A percentile compares a stretch with the other conserved stretches of the same genome.
Conservation (phyloP, 2,329 filamentous ascomycete species). For the Arthrobotrys pseudoclavata region DNA sequence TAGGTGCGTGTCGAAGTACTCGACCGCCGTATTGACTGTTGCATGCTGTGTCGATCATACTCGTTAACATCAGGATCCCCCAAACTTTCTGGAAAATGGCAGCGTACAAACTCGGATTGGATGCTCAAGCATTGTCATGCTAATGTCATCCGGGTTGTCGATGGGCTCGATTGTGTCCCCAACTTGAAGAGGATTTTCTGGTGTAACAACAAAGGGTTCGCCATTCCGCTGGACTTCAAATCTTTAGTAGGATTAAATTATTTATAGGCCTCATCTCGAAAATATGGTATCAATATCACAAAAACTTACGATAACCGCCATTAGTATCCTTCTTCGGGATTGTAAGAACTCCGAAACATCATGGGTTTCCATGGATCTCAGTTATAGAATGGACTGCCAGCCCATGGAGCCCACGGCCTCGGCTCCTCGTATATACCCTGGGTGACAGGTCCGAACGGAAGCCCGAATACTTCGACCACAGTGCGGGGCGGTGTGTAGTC, state of each 20-base stretch:
- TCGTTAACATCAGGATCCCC: neutral
- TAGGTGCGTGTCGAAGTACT: constrained; percentile 33
- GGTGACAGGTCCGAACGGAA: constrained; percentile 26
- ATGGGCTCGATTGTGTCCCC: constrained; percentile 28
- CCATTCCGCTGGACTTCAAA: constrained; percentile 31
- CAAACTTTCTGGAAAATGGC: neutral
- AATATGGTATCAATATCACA: neutral
- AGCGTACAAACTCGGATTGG: constrained; percentile 33
- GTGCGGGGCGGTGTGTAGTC: neutral
- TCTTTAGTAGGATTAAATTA: neutral
- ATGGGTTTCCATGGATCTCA: constrained; percentile 39
- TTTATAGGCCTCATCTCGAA: neutral
- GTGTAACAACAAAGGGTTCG: neutral
- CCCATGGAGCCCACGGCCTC: constrained; percentile 30
- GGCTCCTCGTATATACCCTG: constrained; percentile 37
- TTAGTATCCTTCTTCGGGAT: constrained; percentile 15
- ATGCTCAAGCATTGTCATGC: constrained; percentile 18
- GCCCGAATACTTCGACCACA: constrained; percentile 35
- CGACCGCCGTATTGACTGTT: constrained; percentile 30
- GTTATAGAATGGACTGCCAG: constrained; percentile 38
- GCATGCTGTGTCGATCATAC: constrained; percentile 21
- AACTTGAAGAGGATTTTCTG: constrained; percentile 2
- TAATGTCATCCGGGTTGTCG: constrained; percentile 12
- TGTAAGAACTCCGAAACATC: constrained; percentile 36
- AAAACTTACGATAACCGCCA: constrained; percentile 39